Evolutionary conservation across 352 stramenopile genomes (phyloP), one percentile per base, ranked within the genome.

Genomic region (Globisporangium radiosum): DNA sequence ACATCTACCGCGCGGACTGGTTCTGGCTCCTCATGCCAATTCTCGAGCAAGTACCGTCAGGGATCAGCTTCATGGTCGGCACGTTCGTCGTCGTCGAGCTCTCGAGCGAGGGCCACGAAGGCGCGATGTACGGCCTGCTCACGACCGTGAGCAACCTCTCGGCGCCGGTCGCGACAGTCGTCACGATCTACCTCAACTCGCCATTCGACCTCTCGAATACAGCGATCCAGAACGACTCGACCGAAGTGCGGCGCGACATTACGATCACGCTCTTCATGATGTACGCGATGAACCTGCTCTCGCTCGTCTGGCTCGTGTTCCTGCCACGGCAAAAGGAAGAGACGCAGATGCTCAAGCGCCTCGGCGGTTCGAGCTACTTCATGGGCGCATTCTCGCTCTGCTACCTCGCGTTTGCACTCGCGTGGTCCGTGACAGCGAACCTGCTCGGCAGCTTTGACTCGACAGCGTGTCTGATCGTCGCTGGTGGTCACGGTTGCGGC

Each of bases 261-360:
- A 85, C 75, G 14, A 62, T 69, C 56, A 81, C 73, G 2, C 63
- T 81, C 3, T 2, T 83, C 33, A 73, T 90, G 62, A 80, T 81
- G 70, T 86, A 78, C 60, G 56, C 33, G 47, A 47, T 73, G 60
- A 81, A 84, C 44, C 55, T 90, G 33, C 63, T 79, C 40, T 83
- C 76, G 45, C 63, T 88, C 10, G 51, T 53, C 19, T 85, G 77
- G 52, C 62, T 90, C 42, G 36, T 75, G 4, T 69, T 86, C 57
- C 71, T 90, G 47, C 80, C 80, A 38, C 73, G 73, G 3, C 80
- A 90, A 64, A 90, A 90, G 63, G 68, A 76, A 52, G 65, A 87
- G 60, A 78, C 77, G 1, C 80, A 86, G 62, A 62, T 75, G 47
- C 76, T 90, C 63, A 89, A 89, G 72, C 70, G 69, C 45, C 64